Percentiles rank a stretch among this genome's conserved stretches.
phyloP scores from a whole-genome alignment of 2,329 filamentous ascomycete genomes.

The Fusarium incarnatum region DNA sequence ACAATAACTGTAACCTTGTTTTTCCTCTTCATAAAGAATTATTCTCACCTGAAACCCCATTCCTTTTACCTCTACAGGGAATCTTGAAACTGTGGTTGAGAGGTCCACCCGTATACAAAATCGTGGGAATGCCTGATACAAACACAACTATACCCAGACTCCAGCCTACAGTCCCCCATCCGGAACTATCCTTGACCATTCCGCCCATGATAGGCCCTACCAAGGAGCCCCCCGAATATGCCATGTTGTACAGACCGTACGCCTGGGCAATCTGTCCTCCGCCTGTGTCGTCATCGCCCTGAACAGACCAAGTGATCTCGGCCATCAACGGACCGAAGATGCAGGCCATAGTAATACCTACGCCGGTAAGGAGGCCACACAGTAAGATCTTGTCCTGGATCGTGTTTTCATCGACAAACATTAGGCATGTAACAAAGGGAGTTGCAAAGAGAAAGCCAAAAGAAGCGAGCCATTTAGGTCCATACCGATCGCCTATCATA shows the following conservation, averaged over 20 bases:
- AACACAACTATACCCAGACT: conserved; percentile 46
- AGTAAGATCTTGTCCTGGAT: conserved; percentile 49
- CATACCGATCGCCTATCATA: conserved; percentile 50
- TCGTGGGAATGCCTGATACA: conserved; percentile 45
- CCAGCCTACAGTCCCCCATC: conserved; percentile 52
- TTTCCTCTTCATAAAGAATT: not conserved
- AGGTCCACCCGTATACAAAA: conserved; percentile 49
- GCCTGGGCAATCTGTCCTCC: conserved; percentile 50
- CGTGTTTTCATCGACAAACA: conserved; percentile 49
- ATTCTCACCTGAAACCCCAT: not conserved
- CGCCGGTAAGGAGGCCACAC: conserved; percentile 48
- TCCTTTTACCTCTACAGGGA: conserved; percentile 41
- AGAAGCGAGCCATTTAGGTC: conserved; percentile 51
- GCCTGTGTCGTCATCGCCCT: conserved; percentile 38
- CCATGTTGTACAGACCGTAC: conserved; percentile 53
- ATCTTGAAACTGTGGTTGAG: conserved; percentile 25
- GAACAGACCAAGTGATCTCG: conserved; percentile 51
- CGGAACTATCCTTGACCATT: conserved; percentile 49
- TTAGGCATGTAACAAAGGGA: conserved; percentile 51
- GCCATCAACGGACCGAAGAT: conserved; percentile 53
- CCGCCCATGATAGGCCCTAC: conserved; percentile 52
- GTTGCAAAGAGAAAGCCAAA: conserved; percentile 50
- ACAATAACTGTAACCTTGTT: not conserved
- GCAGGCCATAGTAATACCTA: conserved; percentile 49
- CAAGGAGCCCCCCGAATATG: conserved; percentile 50